Evolutionary conservation across 805 yeast genomes (phyloP).

Genomic region (Yamadazyma nakazawae): DNA sequence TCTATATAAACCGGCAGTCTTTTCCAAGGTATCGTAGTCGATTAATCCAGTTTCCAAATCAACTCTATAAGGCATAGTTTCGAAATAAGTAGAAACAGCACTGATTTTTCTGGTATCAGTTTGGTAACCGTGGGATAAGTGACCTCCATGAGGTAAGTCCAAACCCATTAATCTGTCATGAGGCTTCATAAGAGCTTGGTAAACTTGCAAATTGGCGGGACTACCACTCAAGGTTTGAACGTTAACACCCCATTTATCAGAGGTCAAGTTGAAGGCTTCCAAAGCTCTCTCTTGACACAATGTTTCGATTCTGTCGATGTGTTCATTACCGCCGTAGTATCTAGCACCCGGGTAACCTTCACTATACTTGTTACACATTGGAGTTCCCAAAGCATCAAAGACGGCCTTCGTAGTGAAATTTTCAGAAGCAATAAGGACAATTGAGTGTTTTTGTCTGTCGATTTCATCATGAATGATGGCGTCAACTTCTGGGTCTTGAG

Average conservation of each 20-base stretch:
- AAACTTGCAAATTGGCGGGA: slow-evolving; percentile 92
- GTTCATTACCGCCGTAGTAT: slow-evolving; percentile 97
- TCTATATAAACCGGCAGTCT: slow-evolving; percentile 81
- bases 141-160: slow-evolving; percentile 98
- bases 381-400: slow-evolving; percentile 91
- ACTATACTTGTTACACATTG: slow-evolving; percentile 96
- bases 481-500: slow-evolving; percentile 82
- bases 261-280: slow-evolving; percentile 70
- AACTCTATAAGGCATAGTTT: slow-evolving; percentile 96
- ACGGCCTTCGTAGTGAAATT: slow-evolving; percentile 95
- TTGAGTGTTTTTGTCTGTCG: slow-evolving; percentile 84
- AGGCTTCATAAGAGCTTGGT: slow-evolving; percentile 82
- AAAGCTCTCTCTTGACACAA: slow-evolving; percentile 91
- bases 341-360: slow-evolving; percentile 99
- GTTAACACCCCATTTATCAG: slow-evolving; percentile 93
- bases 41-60: slow-evolving; percentile 83
- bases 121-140: slow-evolving; percentile 95
- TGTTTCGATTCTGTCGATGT: slow-evolving; percentile 85
- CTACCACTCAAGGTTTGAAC: slow-evolving; percentile 96
- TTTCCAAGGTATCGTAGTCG: slow-evolving; percentile 84
- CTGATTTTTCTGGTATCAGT: slow-evolving; percentile 87
- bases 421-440: slow-evolving; percentile 91
- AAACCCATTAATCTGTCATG: slow-evolving; percentile 96
- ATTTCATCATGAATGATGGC: slow-evolving; percentile 73
- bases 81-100: slow-evolving; percentile 88